phyloP scores from a whole-genome alignment of 202 grass and related monocot species.

The Brachypodium distachyon region DNA sequence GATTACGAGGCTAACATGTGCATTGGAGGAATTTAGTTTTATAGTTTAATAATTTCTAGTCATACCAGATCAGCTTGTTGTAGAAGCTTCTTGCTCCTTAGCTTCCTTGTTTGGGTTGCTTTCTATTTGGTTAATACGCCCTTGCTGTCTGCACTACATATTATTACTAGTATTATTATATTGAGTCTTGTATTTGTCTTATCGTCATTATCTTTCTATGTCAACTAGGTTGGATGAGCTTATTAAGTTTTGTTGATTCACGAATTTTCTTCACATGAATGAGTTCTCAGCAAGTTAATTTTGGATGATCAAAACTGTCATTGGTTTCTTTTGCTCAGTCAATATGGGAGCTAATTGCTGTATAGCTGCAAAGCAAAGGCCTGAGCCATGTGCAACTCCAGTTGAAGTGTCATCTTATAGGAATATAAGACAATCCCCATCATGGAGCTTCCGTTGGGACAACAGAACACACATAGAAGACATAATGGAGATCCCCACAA shows the following conservation, averaged over 20 bases:
- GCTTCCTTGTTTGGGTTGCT: not conserved
- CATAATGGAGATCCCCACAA: conserved; percentile 58
- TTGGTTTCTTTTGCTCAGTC: conserved; percentile 6
- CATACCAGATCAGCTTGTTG: not conserved
- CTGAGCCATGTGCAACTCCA: conserved; percentile 39
- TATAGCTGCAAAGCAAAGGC: conserved; percentile 66
- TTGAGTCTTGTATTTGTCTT: not conserved
- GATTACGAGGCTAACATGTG: not conserved
- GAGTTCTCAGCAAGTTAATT: not conserved
- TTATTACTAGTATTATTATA: too few relatives aligned
- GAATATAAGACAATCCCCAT: conserved; percentile 76
- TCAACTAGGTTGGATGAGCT: not conserved
- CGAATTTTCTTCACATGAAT: conserved; percentile 1
- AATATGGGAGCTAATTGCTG: conserved; percentile 93
- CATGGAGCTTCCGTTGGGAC: conserved; percentile 90
- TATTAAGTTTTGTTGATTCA: not conserved
- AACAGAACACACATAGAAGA: conserved; percentile 96
- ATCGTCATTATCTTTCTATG: not conserved
- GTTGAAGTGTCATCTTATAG: conserved; percentile 68
- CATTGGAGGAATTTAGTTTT: not conserved
- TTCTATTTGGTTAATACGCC: not conserved
- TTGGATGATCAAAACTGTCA: not conserved
- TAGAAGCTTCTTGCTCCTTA: not conserved
- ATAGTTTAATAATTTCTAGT: not conserved
- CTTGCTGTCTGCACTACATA: not conserved